phyloP scores from a whole-genome alignment of 1,139 yeast species.

The Saccharomyces hybrid region DNA sequence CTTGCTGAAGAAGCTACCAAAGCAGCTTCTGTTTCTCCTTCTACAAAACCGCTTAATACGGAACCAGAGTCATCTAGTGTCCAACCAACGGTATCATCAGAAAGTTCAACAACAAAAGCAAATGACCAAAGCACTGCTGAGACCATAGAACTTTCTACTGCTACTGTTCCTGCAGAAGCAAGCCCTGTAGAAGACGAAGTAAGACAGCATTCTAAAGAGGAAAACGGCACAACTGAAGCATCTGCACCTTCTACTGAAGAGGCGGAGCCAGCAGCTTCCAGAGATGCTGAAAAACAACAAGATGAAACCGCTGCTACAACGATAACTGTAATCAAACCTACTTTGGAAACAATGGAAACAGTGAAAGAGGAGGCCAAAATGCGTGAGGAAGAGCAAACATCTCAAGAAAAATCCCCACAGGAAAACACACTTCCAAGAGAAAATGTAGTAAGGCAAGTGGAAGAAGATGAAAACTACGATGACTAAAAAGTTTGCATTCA shows the following conservation, averaged over 20 bases:
- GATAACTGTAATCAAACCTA: slow-evolving; percentile 35
- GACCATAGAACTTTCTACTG: not conserved
- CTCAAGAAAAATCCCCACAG: slow-evolving; percentile 7
- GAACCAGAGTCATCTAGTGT: not conserved
- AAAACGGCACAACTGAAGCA: slow-evolving; percentile 1
- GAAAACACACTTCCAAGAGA: slow-evolving; percentile 35
- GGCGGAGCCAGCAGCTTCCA: slow-evolving; percentile 6
- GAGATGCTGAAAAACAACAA: slow-evolving; percentile 10
- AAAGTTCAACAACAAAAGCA: not conserved
- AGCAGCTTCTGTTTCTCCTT: not conserved
- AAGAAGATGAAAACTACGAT: slow-evolving; percentile 80
- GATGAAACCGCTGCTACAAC: not conserved
- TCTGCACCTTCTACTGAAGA: slow-evolving; percentile 10
- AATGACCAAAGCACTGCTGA: not conserved
- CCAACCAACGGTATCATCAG: not conserved
- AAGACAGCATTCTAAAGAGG: not conserved
- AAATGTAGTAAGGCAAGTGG: slow-evolving; percentile 67
- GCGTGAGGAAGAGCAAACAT: slow-evolving; percentile 32
- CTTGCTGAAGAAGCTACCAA: not conserved
- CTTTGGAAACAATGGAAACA: slow-evolving; percentile 37
- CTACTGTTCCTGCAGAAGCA: not conserved
- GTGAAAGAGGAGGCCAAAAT: slow-evolving; percentile 39
- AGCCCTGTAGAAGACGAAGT: not conserved
- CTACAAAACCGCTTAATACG: not conserved
- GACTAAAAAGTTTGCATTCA: slow-evolving; percentile 40